Evolutionary conservation across 306 rosid species (phyloP).

Genomic region (Corylus heterophylla): DNA sequence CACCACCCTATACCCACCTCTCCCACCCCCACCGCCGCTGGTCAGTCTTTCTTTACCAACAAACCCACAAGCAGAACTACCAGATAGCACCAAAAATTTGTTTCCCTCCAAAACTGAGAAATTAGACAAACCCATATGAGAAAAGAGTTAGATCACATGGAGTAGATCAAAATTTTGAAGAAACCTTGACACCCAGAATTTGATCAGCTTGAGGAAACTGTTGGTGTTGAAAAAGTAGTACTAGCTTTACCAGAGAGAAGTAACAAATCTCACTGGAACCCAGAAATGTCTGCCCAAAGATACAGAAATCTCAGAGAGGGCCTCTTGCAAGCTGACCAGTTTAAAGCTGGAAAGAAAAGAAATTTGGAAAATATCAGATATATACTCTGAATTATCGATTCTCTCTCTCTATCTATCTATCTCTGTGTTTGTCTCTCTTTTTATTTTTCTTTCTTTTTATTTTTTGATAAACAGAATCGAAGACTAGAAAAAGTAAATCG

Average conservation of each 20-base stretch:
- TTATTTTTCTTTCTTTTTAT: slow-evolving; percentile 1
- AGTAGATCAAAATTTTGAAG: slow-evolving; percentile 33
- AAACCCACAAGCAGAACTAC: slow-evolving; percentile 29
- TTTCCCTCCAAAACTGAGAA: slow-evolving; percentile 17
- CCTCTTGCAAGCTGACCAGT: slow-evolving; percentile 62
- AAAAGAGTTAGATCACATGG: slow-evolving; percentile 45
- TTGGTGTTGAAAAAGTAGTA: slow-evolving; percentile 12
- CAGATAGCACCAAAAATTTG: slow-evolving; percentile 35
- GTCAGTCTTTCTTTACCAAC: slow-evolving; percentile 16
- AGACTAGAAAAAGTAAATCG: slow-evolving; percentile 23
- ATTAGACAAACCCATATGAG: slow-evolving; percentile 27
- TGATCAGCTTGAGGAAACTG: slow-evolving; percentile 28
- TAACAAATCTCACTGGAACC: slow-evolving; percentile 43
- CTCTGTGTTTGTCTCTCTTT: slow-evolving; percentile 1
- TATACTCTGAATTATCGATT: slow-evolving; percentile 33
- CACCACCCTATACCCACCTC: slow-evolving; percentile 32
- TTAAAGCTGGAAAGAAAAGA: slow-evolving; percentile 39
- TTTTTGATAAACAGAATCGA: slow-evolving; percentile 20
- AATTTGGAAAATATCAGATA: slow-evolving; percentile 17
- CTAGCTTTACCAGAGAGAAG: slow-evolving; percentile 32
- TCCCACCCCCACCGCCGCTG: slow-evolving; percentile 21
- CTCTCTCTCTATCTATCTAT: slow-evolving; percentile 17
- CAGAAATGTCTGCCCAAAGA: slow-evolving; percentile 64
- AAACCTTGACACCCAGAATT: slow-evolving; percentile 32
- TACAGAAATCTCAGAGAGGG: slow-evolving; percentile 58